These are phyloP conservation scores for Atkinsonella texensis DNA, from an alignment of 2,329 filamentous ascomycete genomes.

Conservation along the genomic window DNA sequence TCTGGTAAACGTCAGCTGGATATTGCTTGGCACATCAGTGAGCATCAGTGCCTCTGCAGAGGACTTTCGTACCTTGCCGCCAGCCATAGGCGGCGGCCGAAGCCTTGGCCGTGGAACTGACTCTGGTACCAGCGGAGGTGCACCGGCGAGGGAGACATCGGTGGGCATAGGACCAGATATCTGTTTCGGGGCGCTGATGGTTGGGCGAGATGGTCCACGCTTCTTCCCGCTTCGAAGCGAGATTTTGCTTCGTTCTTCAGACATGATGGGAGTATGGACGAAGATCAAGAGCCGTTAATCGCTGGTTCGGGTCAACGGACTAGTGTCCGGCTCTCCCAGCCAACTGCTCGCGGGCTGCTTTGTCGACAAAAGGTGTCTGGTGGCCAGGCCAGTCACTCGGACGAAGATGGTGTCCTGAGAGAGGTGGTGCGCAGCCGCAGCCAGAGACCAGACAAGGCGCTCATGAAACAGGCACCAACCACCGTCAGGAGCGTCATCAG, in stretches of 20 bases:
- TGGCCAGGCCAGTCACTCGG: neutral
- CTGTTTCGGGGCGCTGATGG: slow-evolving; percentile 50
- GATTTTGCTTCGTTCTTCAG: slow-evolving; percentile 48
- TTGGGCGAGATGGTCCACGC: slow-evolving; percentile 34
- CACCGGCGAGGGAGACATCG: slow-evolving; percentile 27
- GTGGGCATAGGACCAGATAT: slow-evolving; percentile 50
- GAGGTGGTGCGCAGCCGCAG: neutral
- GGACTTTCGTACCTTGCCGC: slow-evolving; percentile 38
- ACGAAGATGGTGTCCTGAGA: neutral
- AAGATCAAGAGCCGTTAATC: neutral
- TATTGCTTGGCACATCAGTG: neutral
- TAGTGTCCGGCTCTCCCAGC: neutral
- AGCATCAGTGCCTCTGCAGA: neutral
- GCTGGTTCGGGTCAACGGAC: no score
- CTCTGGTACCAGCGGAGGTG: slow-evolving; percentile 12
- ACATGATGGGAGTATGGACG: slow-evolving; percentile 31
- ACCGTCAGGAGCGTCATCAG: neutral
- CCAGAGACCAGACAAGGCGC: neutral
- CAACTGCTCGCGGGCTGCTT: neutral
- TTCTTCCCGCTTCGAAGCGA: slow-evolving; percentile 50
- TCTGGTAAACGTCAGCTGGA: slow-evolving; percentile 29
- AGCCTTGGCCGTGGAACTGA: slow-evolving; percentile 26
- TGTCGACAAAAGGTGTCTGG: neutral
- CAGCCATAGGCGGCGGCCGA: slow-evolving; percentile 36
- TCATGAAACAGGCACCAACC: neutral